Conservation (phyloP, 1,139 yeast genomes). For the Eremothecium coryli region DNA sequence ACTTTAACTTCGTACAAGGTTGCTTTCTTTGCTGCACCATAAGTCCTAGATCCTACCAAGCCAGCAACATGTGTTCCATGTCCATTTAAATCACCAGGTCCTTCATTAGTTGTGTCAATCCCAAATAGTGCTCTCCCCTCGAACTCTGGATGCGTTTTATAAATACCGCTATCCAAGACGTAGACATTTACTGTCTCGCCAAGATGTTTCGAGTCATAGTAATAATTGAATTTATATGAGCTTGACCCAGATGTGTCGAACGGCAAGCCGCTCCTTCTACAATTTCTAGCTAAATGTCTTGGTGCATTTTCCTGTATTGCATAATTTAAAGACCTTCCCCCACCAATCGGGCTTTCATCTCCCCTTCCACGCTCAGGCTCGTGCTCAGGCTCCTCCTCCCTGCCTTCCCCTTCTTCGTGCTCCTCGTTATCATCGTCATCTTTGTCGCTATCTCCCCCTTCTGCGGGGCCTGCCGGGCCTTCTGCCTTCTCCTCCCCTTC, state of each 20-base stretch:
- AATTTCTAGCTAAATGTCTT: constrained; percentile 56
- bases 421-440: constrained; percentile 7
- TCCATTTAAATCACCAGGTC: constrained; percentile 55
- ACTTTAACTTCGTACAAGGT: constrained; percentile 64
- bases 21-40: constrained; percentile 70
- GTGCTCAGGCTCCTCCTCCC: background rate
- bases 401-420: constrained; percentile 9
- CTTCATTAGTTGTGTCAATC: constrained; percentile 54
- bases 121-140: constrained; percentile 54
- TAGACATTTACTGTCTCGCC: constrained; percentile 58
- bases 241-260: constrained; percentile 18
- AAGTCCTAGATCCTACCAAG: constrained; percentile 64
- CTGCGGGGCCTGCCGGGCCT: background rate
- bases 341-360: constrained; percentile 33
- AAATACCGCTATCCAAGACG: constrained; percentile 73
- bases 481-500: constrained; percentile 1
- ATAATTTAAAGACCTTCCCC: constrained; percentile 22
- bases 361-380: constrained; percentile 28
- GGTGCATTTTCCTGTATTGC: constrained; percentile 47
- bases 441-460: background rate
- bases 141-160: constrained; percentile 51
- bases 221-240: constrained; percentile 31
- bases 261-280: constrained; percentile 40
- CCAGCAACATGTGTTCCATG: constrained; percentile 90
- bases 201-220: constrained; percentile 36